Conservation (phyloP, 805 yeast species). For the Yamadazyma akitaensis region DNA sequence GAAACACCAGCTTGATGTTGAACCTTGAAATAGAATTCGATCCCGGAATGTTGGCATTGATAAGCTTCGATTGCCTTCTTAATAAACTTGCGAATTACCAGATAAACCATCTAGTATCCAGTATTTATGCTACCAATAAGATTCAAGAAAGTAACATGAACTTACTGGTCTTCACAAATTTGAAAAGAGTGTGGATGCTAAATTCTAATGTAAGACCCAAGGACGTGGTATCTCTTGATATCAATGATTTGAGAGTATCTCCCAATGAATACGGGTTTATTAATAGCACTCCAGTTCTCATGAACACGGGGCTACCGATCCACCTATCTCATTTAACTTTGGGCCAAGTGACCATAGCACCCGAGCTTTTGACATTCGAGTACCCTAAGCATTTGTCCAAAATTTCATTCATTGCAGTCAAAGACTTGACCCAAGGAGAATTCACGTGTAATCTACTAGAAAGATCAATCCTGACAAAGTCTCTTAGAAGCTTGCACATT, state of each 20-base stretch:
- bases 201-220: constrained; percentile 11
- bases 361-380: neutral
- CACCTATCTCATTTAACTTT: constrained; percentile 11
- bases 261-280: constrained; percentile 16
- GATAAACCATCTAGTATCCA: neutral
- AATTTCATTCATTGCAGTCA: constrained; percentile 6
- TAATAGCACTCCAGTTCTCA: neutral
- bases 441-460: constrained; percentile 2
- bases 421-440: constrained; percentile 8
- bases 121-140: constrained; percentile 13
- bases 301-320: constrained; percentile 10
- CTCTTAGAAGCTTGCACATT: constrained; percentile 2
- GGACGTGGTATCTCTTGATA: neutral
- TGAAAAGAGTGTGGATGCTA: constrained; percentile 17
- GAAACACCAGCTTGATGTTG: constrained; percentile 5
- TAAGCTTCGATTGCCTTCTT: constrained; percentile 9
- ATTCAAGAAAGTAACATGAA: neutral
- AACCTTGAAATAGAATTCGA: constrained; percentile 23
- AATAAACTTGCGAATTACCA: neutral
- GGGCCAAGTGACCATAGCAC: constrained; percentile 11
- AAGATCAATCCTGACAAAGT: neutral
- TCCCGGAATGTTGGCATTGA: constrained; percentile 13
- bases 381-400: constrained; percentile 6
- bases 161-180: constrained; percentile 11
- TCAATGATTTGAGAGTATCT: constrained; percentile 9